phyloP scores from a whole-genome alignment of 2,329 filamentous ascomycete species.

The Amylocarpus encephaloides region DNA sequence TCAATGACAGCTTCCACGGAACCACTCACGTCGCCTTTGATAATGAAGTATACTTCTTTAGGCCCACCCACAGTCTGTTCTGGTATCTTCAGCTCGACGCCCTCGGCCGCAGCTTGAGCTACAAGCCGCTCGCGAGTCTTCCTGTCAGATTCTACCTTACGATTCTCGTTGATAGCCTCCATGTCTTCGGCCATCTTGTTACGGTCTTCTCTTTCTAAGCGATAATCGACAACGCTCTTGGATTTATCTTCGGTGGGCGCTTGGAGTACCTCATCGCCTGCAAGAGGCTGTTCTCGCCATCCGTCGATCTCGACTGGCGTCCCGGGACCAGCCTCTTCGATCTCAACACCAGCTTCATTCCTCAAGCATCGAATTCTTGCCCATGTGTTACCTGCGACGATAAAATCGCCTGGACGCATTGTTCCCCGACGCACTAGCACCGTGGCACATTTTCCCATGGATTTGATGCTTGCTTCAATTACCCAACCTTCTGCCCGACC shows the following conservation, averaged over 20 bases:
- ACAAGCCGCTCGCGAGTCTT: constrained; percentile 55
- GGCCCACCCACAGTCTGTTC: constrained; percentile 37
- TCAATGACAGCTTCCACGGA: constrained; percentile 87
- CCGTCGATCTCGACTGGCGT: constrained; percentile 89
- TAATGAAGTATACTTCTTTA: constrained; percentile 66
- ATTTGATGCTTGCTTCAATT: constrained; percentile 84
- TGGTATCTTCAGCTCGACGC: constrained; percentile 24
- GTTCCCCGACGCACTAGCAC: constrained; percentile 85
- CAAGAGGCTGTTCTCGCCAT: constrained; percentile 83
- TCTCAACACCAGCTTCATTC: constrained; percentile 72
- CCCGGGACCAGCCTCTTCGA: constrained; percentile 73
- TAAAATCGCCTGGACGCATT: constrained; percentile 68
- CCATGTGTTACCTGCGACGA: constrained; percentile 87
- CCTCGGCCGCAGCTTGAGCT: constrained; percentile 31
- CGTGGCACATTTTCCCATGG: constrained; percentile 77
- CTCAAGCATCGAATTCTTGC: constrained; percentile 75
- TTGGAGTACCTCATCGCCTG: constrained; percentile 83
- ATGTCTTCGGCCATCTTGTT: constrained; percentile 61
- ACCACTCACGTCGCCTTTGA: constrained; percentile 90
- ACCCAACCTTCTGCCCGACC: constrained; percentile 88
- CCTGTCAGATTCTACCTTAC: constrained; percentile 50
- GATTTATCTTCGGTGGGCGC: constrained; percentile 72
- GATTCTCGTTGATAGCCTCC: constrained; percentile 67
- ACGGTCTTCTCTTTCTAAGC: constrained; percentile 64
- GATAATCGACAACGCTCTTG: constrained; percentile 70